These are phyloP conservation scores for Bromus sterilis DNA, from an alignment of 176 grass and related monocot genomes.

Conservation along the genomic window DNA sequence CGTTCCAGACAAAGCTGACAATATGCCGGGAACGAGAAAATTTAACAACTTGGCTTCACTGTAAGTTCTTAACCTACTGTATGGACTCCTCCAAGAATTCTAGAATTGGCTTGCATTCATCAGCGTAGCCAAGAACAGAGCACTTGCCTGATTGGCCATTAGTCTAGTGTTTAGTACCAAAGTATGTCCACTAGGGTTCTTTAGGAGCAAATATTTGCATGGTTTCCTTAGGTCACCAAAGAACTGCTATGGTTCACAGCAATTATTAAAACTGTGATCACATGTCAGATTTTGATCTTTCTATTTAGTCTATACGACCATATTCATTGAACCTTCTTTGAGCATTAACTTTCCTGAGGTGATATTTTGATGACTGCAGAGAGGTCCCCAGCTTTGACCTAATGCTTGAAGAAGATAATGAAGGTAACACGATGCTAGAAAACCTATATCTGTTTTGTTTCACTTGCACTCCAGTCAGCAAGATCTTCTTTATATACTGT, in stretches of 20 bases:
- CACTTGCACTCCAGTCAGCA: background rate
- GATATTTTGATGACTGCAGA: constrained; percentile 20
- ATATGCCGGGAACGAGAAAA: constrained; percentile 24
- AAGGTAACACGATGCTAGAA: constrained; percentile 39
- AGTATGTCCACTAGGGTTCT: background rate
- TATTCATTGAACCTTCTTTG: constrained; percentile 12
- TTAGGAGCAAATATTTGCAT: constrained; percentile 8
- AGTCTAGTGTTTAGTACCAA: background rate
- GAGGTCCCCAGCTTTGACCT: constrained; percentile 77
- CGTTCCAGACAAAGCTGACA: constrained; percentile 26
- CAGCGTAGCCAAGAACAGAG: background rate
- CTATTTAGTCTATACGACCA: constrained; percentile 13
- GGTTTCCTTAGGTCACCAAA: background rate
- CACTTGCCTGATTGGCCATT: background rate
- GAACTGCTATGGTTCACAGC: constrained; percentile 19
- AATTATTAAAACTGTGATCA: constrained; percentile 1
- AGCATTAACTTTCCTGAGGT: constrained; percentile 20
- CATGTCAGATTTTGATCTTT: constrained; percentile 3
- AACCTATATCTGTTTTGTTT: background rate
- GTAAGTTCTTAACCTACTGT: constrained; percentile 29
- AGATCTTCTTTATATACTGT: constrained; percentile 14
- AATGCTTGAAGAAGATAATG: constrained; percentile 44
- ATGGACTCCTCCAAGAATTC: background rate
- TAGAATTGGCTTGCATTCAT: background rate
- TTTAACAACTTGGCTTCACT: constrained; percentile 41